Evolutionary conservation across 257 asterid species (phyloP).

Genomic region (Solanum habrochaites): DNA sequence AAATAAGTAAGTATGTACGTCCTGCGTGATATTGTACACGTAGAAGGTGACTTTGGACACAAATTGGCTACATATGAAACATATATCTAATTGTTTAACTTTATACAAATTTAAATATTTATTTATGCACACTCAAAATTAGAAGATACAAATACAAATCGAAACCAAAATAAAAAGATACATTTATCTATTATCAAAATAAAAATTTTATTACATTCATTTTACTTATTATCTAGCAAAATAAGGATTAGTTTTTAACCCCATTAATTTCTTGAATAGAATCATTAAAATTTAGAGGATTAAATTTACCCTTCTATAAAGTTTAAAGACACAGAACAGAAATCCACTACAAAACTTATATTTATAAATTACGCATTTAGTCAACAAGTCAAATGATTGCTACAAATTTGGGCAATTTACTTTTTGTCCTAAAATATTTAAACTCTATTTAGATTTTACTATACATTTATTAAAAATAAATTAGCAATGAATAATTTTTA

Average conservation of each 20-base stretch:
- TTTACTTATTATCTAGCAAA: background rate
- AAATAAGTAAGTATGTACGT: background rate
- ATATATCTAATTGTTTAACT: too few relatives aligned
- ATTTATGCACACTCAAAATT: background rate
- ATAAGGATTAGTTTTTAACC: background rate
- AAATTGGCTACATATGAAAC: background rate
- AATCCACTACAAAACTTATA: background rate
- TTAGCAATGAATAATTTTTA: background rate
- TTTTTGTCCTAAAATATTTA: background rate
- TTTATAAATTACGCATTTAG: background rate
- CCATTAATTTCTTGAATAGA: background rate
- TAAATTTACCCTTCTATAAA: background rate
- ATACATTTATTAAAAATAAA: background rate
- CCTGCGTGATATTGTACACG: background rate
- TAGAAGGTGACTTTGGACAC: fast-evolving
- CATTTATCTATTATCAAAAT: too few relatives aligned
- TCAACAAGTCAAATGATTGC: background rate
- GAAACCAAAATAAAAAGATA: too few relatives aligned
- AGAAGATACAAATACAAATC: fast-evolving
- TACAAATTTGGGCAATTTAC: background rate
- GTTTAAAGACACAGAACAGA: background rate
- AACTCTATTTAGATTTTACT: background rate
- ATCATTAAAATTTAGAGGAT: background rate
- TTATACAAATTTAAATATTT: too few relatives aligned
- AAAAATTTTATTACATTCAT: background rate